Base-by-base conservation (phyloP, 768 basidiomycete genomes). In the Phanerochaete sordida region DNA sequence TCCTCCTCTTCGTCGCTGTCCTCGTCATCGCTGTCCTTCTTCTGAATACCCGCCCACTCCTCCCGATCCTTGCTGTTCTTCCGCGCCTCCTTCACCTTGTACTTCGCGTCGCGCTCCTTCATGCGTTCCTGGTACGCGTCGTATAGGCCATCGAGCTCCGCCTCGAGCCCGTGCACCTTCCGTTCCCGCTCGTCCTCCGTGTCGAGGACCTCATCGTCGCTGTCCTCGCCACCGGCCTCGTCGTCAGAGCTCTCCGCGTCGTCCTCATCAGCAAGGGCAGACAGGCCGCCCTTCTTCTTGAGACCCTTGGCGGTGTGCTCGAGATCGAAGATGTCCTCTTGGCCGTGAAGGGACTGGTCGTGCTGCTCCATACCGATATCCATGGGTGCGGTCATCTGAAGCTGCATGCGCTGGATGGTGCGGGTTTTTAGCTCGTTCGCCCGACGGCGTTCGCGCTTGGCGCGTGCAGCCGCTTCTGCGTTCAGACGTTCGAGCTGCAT, bases 381-480 rank as follows among this genome's bases (percentile, higher is more conserved):
- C 65, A 95, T 77, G n/a, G 97, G 97, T 21, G 94, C 93, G 13
- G 91, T 92, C 97, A 99, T 99, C 69, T 92, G 89, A 48, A 98
- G 81, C 71, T 98, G 97, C 85, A 98, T 90, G 55, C 95, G 89
- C 69, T 93, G 92, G 43, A 98, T 87, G 0, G 93, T 91, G 64
- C 89, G 85, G 28, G 83, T 80, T 74, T 91, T 93, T 68, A 91
- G 79, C 76, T 98, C 97, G 73, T 98, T 98, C 1, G 88, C 85
- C 35, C 86, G 83, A 56, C 94, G 84, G 56, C 91, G 83, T 65
- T 93, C 90, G 8, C 91, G 88, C 72, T 93, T 94, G 43, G 82
- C 71, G 49, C 87, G 84, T 28, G 87, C 83, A 43, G 81, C 78
- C 30, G 84, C 87, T 74, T 93, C 95, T 1, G 82, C 79, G 62